These are phyloP conservation scores for Malania oleifera DNA, from an alignment of 164 flowering plant genomes.

Conservation along the genomic window DNA sequence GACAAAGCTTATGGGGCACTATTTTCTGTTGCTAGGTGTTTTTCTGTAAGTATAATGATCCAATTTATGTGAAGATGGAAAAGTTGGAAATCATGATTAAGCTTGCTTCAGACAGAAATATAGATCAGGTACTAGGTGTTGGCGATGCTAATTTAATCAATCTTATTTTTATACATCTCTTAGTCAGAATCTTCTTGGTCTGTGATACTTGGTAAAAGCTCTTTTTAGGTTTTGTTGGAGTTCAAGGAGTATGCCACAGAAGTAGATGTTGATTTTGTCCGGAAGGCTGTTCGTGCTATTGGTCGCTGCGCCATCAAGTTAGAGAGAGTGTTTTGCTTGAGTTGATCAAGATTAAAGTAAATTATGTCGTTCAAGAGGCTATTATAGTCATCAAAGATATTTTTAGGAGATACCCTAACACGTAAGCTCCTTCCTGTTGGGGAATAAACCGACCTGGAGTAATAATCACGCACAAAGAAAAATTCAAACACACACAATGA, in stretches of 20 bases:
- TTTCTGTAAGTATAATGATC: not conserved
- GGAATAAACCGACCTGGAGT: too few relatives aligned
- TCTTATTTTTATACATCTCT: too few relatives aligned
- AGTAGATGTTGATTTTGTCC: not conserved
- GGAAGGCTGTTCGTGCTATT: constrained; percentile 2
- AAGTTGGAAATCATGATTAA: not conserved
- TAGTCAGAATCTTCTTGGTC: not conserved
- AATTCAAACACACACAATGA: too few relatives aligned
- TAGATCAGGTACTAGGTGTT: not conserved
- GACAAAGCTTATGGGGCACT: too few relatives aligned
- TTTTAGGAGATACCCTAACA: not conserved
- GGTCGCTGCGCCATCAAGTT: not conserved
- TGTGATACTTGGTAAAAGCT: too few relatives aligned
- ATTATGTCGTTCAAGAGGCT: not conserved
- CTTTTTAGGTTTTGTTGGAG: not conserved
- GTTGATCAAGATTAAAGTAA: not conserved
- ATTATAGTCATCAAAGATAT: not conserved
- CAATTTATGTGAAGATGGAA: not conserved
- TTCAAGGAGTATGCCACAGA: constrained; percentile 1
- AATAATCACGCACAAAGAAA: too few relatives aligned
- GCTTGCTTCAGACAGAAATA: not conserved
- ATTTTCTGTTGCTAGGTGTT: not conserved
- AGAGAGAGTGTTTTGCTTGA: not conserved
- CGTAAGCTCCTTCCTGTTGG: not conserved
- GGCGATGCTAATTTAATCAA: too few relatives aligned